A percentile compares a stretch with the other conserved stretches of the same genome.
phyloP scores from a whole-genome alignment of 75 land plant species.

The Sequoiadendron giganteum region DNA sequence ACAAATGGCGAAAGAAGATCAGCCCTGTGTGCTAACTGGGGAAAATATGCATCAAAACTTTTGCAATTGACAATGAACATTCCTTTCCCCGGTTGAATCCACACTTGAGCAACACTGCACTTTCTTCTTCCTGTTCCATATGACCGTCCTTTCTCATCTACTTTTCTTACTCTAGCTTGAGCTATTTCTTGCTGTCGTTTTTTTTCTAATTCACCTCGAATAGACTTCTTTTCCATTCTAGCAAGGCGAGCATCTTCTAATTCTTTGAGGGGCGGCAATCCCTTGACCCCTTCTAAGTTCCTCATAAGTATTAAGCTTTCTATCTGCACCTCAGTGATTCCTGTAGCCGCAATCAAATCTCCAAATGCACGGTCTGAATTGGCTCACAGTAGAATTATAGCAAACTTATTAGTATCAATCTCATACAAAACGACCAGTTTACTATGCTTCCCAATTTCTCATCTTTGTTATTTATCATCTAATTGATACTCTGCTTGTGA shows the following conservation, averaged over 20 bases:
- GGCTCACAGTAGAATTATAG: background rate
- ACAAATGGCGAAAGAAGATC: slow-evolving; percentile 76
- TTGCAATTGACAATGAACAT: slow-evolving; percentile 72
- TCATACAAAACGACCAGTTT: background rate
- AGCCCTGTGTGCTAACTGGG: slow-evolving; percentile 77
- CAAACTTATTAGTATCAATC: background rate
- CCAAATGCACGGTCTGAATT: slow-evolving; percentile 71
- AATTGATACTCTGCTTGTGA: background rate
- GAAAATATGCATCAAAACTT: slow-evolving; percentile 75
- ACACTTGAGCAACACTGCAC: slow-evolving; percentile 87
- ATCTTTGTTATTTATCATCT: background rate
- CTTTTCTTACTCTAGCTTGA: slow-evolving; percentile 63
- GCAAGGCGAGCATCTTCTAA: slow-evolving; percentile 62
- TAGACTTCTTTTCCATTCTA: slow-evolving; percentile 48
- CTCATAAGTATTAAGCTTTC: slow-evolving; percentile 76
- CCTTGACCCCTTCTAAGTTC: slow-evolving; percentile 63
- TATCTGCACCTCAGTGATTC: slow-evolving; percentile 75
- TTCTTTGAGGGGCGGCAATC: slow-evolving; percentile 73
- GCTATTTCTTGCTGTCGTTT: slow-evolving; percentile 76
- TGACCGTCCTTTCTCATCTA: slow-evolving; percentile 85
- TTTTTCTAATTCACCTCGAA: slow-evolving; percentile 66
- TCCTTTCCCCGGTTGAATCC: slow-evolving; percentile 83
- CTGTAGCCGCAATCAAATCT: slow-evolving; percentile 69
- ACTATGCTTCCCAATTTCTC: background rate
- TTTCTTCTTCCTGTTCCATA: slow-evolving; percentile 95